These are phyloP conservation scores for Penstemon newberryi DNA, from an alignment of 257 asterid species.

Conservation along the genomic window DNA sequence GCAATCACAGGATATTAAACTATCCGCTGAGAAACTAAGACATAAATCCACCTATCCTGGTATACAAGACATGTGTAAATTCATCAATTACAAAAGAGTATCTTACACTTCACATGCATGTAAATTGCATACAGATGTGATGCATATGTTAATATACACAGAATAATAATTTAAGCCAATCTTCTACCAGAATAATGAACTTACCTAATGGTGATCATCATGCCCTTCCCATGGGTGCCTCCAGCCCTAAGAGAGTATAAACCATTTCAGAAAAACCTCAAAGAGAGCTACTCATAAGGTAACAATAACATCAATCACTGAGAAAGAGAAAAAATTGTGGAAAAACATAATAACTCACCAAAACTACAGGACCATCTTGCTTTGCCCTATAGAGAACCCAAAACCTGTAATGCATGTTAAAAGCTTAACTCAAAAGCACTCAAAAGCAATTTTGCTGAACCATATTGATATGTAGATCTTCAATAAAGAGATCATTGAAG, in stretches of 20 bases:
- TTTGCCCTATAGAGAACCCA: slow-evolving; percentile 90
- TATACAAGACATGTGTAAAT: no score
- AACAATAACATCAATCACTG: neutral
- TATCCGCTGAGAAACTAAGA: no score
- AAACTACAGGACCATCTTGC: slow-evolving; percentile 87
- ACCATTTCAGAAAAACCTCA: slow-evolving; percentile 27
- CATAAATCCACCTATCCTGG: no score
- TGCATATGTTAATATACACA: neutral
- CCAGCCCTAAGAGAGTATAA: slow-evolving; percentile 64
- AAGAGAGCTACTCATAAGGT: slow-evolving; percentile 23
- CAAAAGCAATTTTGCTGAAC: neutral
- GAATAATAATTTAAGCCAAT: neutral
- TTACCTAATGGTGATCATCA: slow-evolving; percentile 79
- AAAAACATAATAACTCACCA: slow-evolving; percentile 51
- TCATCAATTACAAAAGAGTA: no score
- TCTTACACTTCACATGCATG: neutral
- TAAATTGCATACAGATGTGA: slow-evolving; percentile 2
- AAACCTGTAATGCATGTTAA: slow-evolving; percentile 52
- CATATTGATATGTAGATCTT: slow-evolving; percentile 8
- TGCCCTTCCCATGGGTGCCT: slow-evolving; percentile 98
- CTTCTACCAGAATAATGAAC: slow-evolving; percentile 1
- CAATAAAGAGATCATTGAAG: slow-evolving; percentile 9
- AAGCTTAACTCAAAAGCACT: neutral
- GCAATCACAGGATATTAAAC: no score
- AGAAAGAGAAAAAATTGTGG: slow-evolving; percentile 5